phyloP scores from a whole-genome alignment of 192 early-diverging fungal species.

The Rhizophagus prolifer region DNA sequence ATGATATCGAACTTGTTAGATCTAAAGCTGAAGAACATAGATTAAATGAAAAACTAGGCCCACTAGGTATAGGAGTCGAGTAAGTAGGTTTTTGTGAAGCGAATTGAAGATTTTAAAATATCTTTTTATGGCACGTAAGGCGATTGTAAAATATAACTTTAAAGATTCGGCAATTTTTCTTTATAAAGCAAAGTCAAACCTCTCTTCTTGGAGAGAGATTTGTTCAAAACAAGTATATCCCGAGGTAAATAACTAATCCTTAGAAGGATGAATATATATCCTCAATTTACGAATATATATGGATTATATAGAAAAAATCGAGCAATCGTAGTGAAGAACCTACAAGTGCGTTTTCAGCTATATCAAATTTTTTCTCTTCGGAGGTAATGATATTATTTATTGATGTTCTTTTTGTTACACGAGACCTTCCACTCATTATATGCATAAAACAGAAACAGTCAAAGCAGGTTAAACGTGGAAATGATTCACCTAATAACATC shows the following conservation, averaged over 20 bases:
- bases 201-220: constrained; percentile 39
- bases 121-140: constrained; percentile 31
- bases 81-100: constrained; percentile 19
- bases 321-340: constrained; percentile 22
- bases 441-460: background rate
- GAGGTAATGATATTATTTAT: background rate
- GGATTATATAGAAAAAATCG: constrained; percentile 22
- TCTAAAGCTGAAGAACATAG: constrained; percentile 1
- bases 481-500: constrained; percentile 37
- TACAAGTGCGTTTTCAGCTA: background rate
- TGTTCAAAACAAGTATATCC: constrained; percentile 37
- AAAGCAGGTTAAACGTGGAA: constrained; percentile 34
- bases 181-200: constrained; percentile 32
- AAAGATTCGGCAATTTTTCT: constrained; percentile 29
- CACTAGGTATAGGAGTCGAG: constrained; percentile 37
- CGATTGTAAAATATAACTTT: constrained; percentile 17
- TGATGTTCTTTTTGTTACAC: constrained; percentile 2
- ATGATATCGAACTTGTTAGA: constrained; percentile 29
- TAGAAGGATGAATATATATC: background rate
- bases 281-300: background rate
- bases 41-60: constrained; percentile 11
- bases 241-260: constrained; percentile 23
- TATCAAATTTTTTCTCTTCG: constrained; percentile 14
- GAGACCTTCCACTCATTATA: background rate
- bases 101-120: background rate